Evolutionary conservation across 805 yeast genomes (phyloP).

Genomic region (Saccharomycopsis malanga): DNA sequence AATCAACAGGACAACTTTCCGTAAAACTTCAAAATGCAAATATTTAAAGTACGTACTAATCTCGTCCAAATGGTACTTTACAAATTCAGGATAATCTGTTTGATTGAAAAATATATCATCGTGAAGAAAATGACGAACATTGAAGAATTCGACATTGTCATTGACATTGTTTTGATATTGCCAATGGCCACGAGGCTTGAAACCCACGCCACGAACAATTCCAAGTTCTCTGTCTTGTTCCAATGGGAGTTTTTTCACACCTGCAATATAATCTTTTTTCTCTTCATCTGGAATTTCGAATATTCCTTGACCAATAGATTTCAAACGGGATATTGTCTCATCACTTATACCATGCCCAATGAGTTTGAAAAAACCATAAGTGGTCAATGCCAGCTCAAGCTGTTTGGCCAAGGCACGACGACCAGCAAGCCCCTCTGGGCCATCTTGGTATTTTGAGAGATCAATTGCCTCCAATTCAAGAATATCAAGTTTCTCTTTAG

Average conservation of each 20-base stretch:
- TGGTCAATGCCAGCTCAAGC: conserved; percentile 35
- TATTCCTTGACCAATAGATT: conserved; percentile 36
- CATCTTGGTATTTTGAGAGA: conserved; percentile 31
- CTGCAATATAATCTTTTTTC: conserved; percentile 35
- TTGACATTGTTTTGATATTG: conserved; percentile 36
- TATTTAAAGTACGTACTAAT: conserved; percentile 33
- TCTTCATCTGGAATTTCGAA: conserved; percentile 36
- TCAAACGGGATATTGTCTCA: conserved; percentile 31
- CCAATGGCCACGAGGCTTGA: conserved; percentile 45
- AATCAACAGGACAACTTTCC: conserved; percentile 33
- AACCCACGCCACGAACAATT: conserved; percentile 42
- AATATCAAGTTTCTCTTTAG: conserved; percentile 26
- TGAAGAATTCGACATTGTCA: conserved; percentile 40
- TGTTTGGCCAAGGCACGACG: conserved; percentile 32
- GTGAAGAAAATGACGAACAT: conserved; percentile 35
- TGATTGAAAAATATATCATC: conserved; percentile 27
- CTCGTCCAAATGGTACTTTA: conserved; percentile 34
- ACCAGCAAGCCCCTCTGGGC: conserved; percentile 29
- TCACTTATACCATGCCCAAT: conserved; percentile 35
- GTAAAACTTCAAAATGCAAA: conserved; percentile 34
- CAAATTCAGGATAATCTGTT: conserved; percentile 35
- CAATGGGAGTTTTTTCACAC: conserved; percentile 30
- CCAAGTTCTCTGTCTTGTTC: conserved; percentile 32
- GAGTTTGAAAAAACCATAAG: conserved; percentile 39
- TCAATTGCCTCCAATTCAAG: conserved; percentile 29